phyloP scores from a whole-genome alignment of 2,329 filamentous ascomycete species.

The Ophiostoma triangulosporum region DNA sequence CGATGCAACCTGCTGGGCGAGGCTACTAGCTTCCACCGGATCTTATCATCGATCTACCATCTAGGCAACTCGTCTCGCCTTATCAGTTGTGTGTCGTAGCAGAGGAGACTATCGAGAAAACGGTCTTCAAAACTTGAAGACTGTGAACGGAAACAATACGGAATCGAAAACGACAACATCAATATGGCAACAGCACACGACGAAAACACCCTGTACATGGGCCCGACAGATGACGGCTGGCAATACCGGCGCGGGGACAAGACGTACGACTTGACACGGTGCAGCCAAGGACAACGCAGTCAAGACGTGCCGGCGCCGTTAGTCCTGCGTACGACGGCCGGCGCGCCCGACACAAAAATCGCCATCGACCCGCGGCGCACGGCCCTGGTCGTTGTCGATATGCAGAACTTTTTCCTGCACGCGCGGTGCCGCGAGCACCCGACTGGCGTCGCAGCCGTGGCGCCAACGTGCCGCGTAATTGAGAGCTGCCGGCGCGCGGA shows the following conservation, averaged over 20 bases:
- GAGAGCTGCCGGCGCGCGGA: conserved; percentile 33
- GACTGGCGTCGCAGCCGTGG: conserved; percentile 27
- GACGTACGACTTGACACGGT: conserved; percentile 20
- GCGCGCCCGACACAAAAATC: conserved; percentile 37
- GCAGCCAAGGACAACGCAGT: background rate
- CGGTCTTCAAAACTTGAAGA: too few species aligned
- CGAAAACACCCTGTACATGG: conserved; percentile 16
- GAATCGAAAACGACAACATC: too few species aligned
- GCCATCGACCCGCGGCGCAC: conserved; percentile 33
- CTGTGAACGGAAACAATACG: too few species aligned
- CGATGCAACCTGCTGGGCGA: too few species aligned
- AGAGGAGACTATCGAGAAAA: too few species aligned
- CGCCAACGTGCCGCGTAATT: conserved; percentile 28
- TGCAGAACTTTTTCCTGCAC: conserved; percentile 43
- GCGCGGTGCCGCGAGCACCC: conserved; percentile 26
- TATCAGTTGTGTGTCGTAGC: too few species aligned
- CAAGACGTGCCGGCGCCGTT: conserved; percentile 19
- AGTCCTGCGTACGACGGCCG: conserved; percentile 26
- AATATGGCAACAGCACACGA: conserved; percentile 9
- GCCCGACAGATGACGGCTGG: conserved; percentile 21
- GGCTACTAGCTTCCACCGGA: too few species aligned
- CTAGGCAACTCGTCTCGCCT: too few species aligned
- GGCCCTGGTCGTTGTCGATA: conserved; percentile 26
- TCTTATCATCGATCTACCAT: too few species aligned
- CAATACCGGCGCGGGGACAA: conserved; percentile 17